phyloP scores from a whole-genome alignment of 768 basidiomycete species.

The Kwoniella pini region DNA sequence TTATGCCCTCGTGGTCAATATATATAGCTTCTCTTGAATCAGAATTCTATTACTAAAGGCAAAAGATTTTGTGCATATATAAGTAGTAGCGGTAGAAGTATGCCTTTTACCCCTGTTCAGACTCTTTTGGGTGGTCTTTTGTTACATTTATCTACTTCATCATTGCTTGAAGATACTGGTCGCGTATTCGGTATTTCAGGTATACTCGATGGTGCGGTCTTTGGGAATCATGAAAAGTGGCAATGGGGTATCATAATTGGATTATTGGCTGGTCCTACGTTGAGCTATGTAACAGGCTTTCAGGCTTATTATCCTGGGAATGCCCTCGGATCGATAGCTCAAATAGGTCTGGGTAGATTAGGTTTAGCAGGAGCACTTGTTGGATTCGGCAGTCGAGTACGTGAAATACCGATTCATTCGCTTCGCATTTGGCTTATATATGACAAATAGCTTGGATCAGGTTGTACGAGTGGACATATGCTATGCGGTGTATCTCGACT shows the following conservation, averaged over 20 bases:
- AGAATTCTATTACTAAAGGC: background rate
- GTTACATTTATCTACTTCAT: conserved; percentile 49
- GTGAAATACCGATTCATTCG: conserved; percentile 12
- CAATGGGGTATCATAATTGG: conserved; percentile 35
- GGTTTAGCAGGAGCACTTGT: conserved; percentile 47
- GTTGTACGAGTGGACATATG: conserved; percentile 56
- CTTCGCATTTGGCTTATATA: background rate
- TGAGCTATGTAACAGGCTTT: conserved; percentile 17
- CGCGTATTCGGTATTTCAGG: conserved; percentile 53
- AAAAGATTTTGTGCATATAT: background rate
- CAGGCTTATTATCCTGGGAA: conserved; percentile 10
- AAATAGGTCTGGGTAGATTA: conserved; percentile 18
- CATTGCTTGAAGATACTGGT: conserved; percentile 48
- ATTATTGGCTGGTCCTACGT: conserved; percentile 25
- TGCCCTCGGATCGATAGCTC: background rate
- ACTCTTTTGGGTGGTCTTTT: conserved; percentile 51
- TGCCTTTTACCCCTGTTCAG: conserved; percentile 48
- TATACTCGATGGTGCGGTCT: conserved; percentile 44
- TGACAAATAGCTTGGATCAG: conserved; percentile 48
- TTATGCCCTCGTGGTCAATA: background rate
- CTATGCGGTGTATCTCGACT: conserved; percentile 55
- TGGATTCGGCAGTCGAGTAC: conserved; percentile 54
- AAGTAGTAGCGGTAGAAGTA: background rate
- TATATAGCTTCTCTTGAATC: background rate
- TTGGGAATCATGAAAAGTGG: conserved; percentile 37